Conservation (phyloP, 225 moss, liverwort and hornwort species). For the Pseudisothecium myosuroides region DNA sequence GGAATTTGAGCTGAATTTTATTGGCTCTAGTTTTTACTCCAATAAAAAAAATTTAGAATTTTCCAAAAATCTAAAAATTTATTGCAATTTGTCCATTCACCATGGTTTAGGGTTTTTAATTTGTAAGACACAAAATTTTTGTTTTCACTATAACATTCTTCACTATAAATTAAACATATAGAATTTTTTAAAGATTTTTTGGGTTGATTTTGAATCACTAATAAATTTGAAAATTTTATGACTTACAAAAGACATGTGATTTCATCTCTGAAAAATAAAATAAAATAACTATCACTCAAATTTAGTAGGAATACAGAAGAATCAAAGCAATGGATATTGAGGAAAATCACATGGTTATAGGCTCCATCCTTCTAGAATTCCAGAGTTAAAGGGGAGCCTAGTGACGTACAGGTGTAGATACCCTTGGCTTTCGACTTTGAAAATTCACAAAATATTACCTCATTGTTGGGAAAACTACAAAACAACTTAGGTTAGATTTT, state of each 20-base stretch:
- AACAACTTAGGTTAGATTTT: neutral
- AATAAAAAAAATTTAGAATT: too few species aligned
- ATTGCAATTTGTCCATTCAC: too few species aligned
- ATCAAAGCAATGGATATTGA: neutral
- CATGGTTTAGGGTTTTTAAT: neutral
- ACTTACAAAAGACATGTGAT: neutral
- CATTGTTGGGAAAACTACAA: fast-evolving
- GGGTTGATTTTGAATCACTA: neutral
- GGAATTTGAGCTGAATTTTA: too few species aligned
- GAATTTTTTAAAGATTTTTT: neutral
- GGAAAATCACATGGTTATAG: neutral
- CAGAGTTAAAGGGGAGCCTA: too few species aligned
- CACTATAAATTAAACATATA: neutral
- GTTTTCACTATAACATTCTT: neutral
- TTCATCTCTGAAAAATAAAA: neutral
- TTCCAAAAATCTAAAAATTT: too few species aligned
- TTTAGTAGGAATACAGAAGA: neutral
- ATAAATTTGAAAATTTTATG: neutral
- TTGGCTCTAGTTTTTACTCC: too few species aligned
- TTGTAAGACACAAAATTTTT: neutral
- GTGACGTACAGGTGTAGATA: too few species aligned
- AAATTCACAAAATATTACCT: neutral
- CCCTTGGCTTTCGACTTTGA: neutral
- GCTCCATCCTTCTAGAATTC: fast-evolving
- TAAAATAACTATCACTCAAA: neutral